Evolutionary conservation across 306 rosid species (phyloP).

Genomic region (Malus sieversii): DNA sequence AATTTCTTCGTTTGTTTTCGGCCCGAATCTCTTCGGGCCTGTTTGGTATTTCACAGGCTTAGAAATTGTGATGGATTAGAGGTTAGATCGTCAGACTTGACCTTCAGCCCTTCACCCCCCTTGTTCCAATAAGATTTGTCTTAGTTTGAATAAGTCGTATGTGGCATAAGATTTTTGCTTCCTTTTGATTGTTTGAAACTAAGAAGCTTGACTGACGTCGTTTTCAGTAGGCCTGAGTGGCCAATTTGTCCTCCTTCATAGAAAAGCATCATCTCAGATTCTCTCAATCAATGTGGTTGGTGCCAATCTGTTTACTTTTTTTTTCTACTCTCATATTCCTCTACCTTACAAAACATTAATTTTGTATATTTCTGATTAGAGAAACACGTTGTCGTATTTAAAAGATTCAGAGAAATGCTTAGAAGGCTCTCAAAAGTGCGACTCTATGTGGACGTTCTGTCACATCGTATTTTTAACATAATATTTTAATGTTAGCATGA

Average conservation of each 20-base stretch:
- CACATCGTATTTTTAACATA: fast-evolving
- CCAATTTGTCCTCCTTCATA: not conserved
- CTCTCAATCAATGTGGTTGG: not conserved
- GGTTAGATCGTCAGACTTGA: too few species aligned
- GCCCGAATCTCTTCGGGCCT: not conserved
- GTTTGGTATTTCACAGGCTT: not conserved
- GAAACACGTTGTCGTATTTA: too few species aligned
- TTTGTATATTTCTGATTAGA: too few species aligned
- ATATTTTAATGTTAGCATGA: too few species aligned
- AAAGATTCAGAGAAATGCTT: too few species aligned
- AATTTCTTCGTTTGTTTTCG: not conserved
- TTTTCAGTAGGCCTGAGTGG: not conserved
- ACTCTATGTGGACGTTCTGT: fast-evolving
- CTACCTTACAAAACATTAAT: too few species aligned
- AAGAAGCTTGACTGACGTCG: not conserved
- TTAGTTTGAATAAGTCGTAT: too few species aligned
- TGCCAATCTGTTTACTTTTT: not conserved
- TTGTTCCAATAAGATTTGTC: too few species aligned
- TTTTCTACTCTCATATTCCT: not conserved
- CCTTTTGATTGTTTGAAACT: not conserved
- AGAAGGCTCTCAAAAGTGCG: too few species aligned
- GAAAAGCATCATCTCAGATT: not conserved
- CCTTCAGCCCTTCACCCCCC: too few species aligned
- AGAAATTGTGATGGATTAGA: not conserved
- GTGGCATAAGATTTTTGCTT: not conserved